Evolutionary conservation across 257 asterid genomes (phyloP).

Genomic region (Knoxia roxburghii): DNA sequence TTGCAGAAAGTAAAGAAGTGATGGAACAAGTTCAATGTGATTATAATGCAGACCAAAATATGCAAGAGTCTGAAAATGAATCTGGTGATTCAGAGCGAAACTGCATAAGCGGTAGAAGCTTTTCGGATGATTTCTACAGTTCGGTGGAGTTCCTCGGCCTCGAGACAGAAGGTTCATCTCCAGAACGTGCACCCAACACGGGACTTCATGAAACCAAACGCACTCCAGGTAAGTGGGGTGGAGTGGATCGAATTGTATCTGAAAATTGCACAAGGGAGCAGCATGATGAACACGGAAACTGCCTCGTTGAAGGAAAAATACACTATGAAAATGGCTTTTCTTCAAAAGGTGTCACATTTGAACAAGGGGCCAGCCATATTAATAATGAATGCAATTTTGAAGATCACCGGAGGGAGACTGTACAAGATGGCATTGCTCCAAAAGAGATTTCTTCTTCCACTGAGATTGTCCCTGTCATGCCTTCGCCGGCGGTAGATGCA

Average conservation of each 20-base stretch:
- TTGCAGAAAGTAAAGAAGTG: conserved; percentile 18
- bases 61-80: conserved; percentile 15
- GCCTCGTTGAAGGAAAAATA: conserved; percentile 19
- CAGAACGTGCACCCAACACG: conserved; percentile 14
- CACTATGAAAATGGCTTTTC: conserved; percentile 17
- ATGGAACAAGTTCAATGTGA: conserved; percentile 15
- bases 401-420: conserved; percentile 21
- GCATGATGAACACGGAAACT: conserved; percentile 16
- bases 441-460: conserved; percentile 18
- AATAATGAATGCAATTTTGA: conserved; percentile 17
- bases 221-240: conserved; percentile 11
- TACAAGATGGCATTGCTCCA: conserved; percentile 15
- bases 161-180: conserved; percentile 20
- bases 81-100: conserved; percentile 17
- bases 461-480: conserved; percentile 18
- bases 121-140: conserved; percentile 37
- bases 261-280: conserved; percentile 21
- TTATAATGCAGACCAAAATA: conserved; percentile 20
- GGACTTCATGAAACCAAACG: conserved; percentile 11
- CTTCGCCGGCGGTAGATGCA: conserved; percentile 16
- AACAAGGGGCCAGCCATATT: conserved; percentile 17
- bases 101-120: conserved; percentile 21
- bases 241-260: conserved; percentile 15
- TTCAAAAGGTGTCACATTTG: conserved; percentile 10
- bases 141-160: conserved; percentile 33